Conservation (phyloP, 2,329 filamentous ascomycete species). For the Cercospora zeae-maydis region DNA sequence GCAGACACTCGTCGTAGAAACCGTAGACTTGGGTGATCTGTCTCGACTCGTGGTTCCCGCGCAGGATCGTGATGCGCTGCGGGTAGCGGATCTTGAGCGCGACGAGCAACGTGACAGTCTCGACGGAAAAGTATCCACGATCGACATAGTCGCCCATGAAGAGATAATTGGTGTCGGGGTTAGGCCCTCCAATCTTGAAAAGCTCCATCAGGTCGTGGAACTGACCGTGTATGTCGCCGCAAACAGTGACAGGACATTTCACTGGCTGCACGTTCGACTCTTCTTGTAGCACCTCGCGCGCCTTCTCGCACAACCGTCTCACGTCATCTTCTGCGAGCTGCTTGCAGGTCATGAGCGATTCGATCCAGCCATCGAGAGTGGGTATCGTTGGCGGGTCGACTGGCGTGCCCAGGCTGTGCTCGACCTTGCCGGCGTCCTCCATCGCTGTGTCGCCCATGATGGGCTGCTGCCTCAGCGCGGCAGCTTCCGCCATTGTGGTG, state of each 20-base stretch:
- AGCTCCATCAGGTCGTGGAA: slow-evolving; percentile 99
- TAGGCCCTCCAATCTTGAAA: slow-evolving; percentile 97
- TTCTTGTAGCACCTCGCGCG: slow-evolving; percentile 91
- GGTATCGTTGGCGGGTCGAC: slow-evolving; percentile 87
- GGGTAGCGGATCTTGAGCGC: slow-evolving; percentile 97
- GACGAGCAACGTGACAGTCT: slow-evolving; percentile 94
- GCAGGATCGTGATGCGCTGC: slow-evolving; percentile 94
- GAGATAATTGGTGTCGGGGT: slow-evolving; percentile 97
- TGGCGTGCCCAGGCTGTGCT: slow-evolving; percentile 65
- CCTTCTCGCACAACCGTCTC: slow-evolving; percentile 96
- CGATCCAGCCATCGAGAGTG: slow-evolving; percentile 96
- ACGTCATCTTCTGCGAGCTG: slow-evolving; percentile 93
- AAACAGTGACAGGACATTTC: slow-evolving; percentile 98
- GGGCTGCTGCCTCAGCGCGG: slow-evolving; percentile 33
- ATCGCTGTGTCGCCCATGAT: slow-evolving; percentile 78
- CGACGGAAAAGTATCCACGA: slow-evolving; percentile 96
- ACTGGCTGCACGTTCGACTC: slow-evolving; percentile 99
- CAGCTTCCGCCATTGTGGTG: slow-evolving; percentile 31
- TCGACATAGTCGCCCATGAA: slow-evolving; percentile 99
- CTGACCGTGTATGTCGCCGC: slow-evolving; percentile 98
- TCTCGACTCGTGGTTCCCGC: slow-evolving; percentile 97
- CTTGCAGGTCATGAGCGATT: slow-evolving; percentile 97
- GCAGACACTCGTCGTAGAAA: slow-evolving; percentile 98
- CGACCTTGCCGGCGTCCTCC: slow-evolving; percentile 90
- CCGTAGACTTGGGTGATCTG: slow-evolving; percentile 99